These are phyloP conservation scores for Sugiyamaella lignohabitans DNA, from an alignment of 805 yeast species.

Conservation along the genomic window DNA sequence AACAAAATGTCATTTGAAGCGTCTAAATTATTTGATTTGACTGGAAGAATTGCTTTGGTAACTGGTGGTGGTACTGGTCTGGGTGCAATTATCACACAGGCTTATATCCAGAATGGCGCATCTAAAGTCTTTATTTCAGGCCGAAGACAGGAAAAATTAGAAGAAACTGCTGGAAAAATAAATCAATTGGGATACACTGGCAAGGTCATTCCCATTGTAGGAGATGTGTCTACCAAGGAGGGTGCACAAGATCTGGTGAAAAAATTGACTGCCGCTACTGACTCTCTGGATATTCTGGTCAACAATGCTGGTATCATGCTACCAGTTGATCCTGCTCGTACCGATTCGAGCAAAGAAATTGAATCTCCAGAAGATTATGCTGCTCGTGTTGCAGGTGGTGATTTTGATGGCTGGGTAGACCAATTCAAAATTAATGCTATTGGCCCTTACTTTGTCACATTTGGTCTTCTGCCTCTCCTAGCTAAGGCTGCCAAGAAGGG, in stretches of 20 bases:
- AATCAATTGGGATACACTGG: conserved; percentile 13
- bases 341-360: not conserved
- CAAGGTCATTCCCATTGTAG: conserved; percentile 13
- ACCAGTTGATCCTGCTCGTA: not conserved
- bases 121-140: conserved; percentile 52
- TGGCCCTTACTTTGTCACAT: conserved; percentile 15
- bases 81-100: conserved; percentile 63
- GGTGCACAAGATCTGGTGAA: conserved; percentile 13
- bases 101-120: conserved; percentile 68
- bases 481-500: conserved; percentile 23
- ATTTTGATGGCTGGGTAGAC: conserved; percentile 14
- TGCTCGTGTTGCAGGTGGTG: conserved; percentile 7
- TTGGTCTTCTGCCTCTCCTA: conserved; percentile 16
- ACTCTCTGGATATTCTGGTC: conserved; percentile 2
- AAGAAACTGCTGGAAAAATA: conserved; percentile 35
- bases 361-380: conserved; percentile 8
- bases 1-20: conserved; percentile 12
- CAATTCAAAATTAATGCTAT: conserved; percentile 9
- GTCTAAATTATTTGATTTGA: conserved; percentile 48
- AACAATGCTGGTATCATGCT: conserved; percentile 4
- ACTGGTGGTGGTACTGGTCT: conserved; percentile 78
- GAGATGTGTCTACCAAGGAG: conserved; percentile 12
- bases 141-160: conserved; percentile 46
- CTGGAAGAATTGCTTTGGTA: conserved; percentile 64
- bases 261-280: conserved; percentile 4